Evolutionary conservation across 1,139 yeast genomes (phyloP).

Genomic region (Magnusiomyces suaveolens): DNA sequence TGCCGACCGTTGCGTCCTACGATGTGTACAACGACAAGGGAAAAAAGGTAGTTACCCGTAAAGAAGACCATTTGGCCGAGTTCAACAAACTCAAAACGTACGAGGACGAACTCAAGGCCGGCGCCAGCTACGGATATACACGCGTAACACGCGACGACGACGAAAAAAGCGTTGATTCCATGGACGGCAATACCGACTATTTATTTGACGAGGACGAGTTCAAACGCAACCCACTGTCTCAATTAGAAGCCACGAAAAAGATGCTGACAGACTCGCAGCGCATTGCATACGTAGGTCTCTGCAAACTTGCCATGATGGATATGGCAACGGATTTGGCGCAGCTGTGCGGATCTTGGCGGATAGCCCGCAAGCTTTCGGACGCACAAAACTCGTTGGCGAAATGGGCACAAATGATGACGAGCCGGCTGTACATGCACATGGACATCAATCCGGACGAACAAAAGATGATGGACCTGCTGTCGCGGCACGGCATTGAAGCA

Average conservation of each 20-base stretch:
- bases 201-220: conserved; percentile 47
- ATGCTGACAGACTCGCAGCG: conserved; percentile 77
- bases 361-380: conserved; percentile 43
- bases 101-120: conserved; percentile 23
- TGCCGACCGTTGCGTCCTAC: conserved; percentile 52
- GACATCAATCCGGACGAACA: conserved; percentile 65
- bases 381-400: conserved; percentile 73
- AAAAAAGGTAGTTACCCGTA: conserved; percentile 34
- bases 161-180: conserved; percentile 55
- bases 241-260: conserved; percentile 68
- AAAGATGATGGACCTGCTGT: conserved; percentile 76
- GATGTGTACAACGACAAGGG: conserved; percentile 53
- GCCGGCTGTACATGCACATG: conserved; percentile 71
- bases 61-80: conserved; percentile 16
- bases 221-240: conserved; percentile 47
- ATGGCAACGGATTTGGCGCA: conserved; percentile 73
- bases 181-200: conserved; percentile 74
- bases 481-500: conserved; percentile 74
- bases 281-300: conserved; percentile 84
- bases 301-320: conserved; percentile 63
- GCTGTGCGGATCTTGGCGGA: conserved; percentile 44
- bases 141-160: conserved; percentile 81
- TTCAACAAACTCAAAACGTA: conserved; percentile 17
- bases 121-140: conserved; percentile 56
- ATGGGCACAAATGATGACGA: conserved; percentile 73